These are phyloP conservation scores for Pilasporangium apinafurcum DNA, from an alignment of 352 stramenopile genomes.

Conservation along the genomic window DNA sequence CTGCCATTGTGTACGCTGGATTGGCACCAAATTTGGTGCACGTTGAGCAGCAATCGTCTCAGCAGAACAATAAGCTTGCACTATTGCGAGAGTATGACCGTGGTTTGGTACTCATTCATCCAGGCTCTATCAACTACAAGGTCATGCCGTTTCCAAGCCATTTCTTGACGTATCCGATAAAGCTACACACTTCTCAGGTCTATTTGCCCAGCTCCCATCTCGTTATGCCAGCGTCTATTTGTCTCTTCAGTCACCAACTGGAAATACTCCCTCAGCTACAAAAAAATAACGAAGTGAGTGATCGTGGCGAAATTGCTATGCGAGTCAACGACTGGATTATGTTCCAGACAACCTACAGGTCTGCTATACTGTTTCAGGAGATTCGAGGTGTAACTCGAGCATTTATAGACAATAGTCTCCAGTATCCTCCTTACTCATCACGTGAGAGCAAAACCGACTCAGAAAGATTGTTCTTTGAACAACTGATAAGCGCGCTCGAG, in stretches of 20 bases:
- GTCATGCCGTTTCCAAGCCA: constrained; percentile 34
- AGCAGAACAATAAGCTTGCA: constrained; percentile 20
- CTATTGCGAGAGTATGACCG: constrained; percentile 42
- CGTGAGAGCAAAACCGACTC: no score
- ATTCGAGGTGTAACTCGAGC: constrained; percentile 17
- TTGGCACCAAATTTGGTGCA: constrained; percentile 92
- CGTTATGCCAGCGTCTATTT: constrained; percentile 52
- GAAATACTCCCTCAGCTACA: constrained; percentile 48
- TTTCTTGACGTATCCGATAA: constrained; percentile 74
- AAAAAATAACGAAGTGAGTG: constrained; percentile 12
- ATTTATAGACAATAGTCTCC: constrained; percentile 29
- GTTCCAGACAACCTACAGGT: constrained; percentile 53
- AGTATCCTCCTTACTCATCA: constrained; percentile 31
- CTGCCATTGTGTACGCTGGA: constrained; percentile 65
- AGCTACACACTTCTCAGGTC: constrained; percentile 80
- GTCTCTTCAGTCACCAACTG: constrained; percentile 63
- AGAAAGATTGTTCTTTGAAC: no score
- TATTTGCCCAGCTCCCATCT: constrained; percentile 67
- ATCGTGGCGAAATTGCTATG: constrained; percentile 30
- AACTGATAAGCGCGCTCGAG: no score
- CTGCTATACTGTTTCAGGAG: constrained; percentile 44
- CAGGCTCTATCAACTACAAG: constrained; percentile 73
- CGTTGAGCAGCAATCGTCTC: constrained; percentile 23
- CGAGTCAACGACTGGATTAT: constrained; percentile 69
- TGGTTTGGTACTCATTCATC: constrained; percentile 53